Evolutionary conservation across 257 asterid genomes (phyloP).

Genomic region (Mentha longifolia): DNA sequence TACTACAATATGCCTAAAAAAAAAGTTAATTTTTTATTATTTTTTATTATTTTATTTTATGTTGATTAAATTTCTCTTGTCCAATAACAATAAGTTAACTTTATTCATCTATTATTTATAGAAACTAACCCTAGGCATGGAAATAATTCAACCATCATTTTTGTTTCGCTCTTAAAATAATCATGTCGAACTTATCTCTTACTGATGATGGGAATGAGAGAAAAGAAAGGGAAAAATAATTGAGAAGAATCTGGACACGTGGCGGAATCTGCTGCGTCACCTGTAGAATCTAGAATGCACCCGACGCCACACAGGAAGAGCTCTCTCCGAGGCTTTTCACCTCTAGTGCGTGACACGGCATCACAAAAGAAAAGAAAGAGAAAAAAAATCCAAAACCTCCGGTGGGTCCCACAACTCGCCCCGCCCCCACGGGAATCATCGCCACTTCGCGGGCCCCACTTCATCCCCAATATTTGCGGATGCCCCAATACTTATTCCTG

Average conservation of each 20-base stretch:
- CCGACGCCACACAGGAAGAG: slow-evolving; percentile 28
- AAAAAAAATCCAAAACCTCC: slow-evolving; percentile 6
- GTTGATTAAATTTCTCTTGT: too few relatives aligned
- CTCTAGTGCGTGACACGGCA: slow-evolving; percentile 47
- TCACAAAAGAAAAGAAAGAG: background rate
- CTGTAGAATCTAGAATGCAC: slow-evolving; percentile 28
- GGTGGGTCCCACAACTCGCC: slow-evolving; percentile 33
- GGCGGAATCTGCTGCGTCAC: slow-evolving; percentile 27
- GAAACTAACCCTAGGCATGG: too few relatives aligned
- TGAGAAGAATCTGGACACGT: slow-evolving; percentile 24
- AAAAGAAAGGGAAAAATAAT: background rate
- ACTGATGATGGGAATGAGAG: background rate
- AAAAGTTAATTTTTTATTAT: too few relatives aligned
- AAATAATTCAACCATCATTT: background rate
- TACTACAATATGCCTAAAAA: too few relatives aligned
- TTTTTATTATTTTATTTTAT: too few relatives aligned
- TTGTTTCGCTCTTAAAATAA: background rate
- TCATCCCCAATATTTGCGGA: slow-evolving; percentile 14
- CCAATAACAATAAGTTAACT: too few relatives aligned
- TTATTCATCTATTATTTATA: too few relatives aligned
- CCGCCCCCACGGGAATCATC: slow-evolving; percentile 52
- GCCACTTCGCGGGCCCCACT: slow-evolving; percentile 51
- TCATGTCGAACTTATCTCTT: background rate
- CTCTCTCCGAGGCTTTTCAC: slow-evolving; percentile 13
- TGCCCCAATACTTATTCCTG: background rate